Evolutionary conservation across 2,329 filamentous ascomycete species (phyloP), one percentile per base, ranked within the genome.

Genomic region (Fusarium redolens): DNA sequence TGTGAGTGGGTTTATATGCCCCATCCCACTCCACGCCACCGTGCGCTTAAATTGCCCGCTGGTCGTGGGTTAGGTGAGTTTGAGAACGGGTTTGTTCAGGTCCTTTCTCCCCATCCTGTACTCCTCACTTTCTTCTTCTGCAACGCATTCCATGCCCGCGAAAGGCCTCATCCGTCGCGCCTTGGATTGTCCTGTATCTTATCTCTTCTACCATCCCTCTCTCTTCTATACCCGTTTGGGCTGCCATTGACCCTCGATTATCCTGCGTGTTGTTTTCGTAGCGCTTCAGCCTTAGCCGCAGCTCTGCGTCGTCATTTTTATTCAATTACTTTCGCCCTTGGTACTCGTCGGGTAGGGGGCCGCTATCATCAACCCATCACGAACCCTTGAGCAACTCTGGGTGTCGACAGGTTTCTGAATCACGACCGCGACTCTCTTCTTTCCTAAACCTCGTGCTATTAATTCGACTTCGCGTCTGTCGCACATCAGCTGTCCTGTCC

Each of bases 31-130:
- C 51, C 64, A 67, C 64, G 61, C 64, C 64, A 45, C 61, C 64
- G 64, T 67, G 64, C 51, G 28, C 33, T 66, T 67, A 67, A 67
- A 66, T 66, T 67, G 61, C 64, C 64, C 64, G 64, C 64, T 67
- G 55, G 61, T 81, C 79, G 78, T 84, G 82, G 82, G 82, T 84
- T 76, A 84, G 82, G 82, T 79, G 77, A 84, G 82, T 84, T 84
- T 80, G 40, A 40, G 47, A 73, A 73, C 64, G 74, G 77, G 78
- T 78, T 81, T 69, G 80, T 78, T 81, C 78, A 82, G 79, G 80
- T 82, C 79, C 77, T 82, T 82, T 79, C 81, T 80, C 81, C 81
- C 80, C 80, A 78, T 78, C 77, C 79, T 79, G 71, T 79, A 81
- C 80, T 81, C 79, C 78, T 80, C 78, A 76, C 79, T 78, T 80